Base-by-base conservation (phyloP, 1,284 basidiomycete species). In the Trichosporon sp. region DNA sequence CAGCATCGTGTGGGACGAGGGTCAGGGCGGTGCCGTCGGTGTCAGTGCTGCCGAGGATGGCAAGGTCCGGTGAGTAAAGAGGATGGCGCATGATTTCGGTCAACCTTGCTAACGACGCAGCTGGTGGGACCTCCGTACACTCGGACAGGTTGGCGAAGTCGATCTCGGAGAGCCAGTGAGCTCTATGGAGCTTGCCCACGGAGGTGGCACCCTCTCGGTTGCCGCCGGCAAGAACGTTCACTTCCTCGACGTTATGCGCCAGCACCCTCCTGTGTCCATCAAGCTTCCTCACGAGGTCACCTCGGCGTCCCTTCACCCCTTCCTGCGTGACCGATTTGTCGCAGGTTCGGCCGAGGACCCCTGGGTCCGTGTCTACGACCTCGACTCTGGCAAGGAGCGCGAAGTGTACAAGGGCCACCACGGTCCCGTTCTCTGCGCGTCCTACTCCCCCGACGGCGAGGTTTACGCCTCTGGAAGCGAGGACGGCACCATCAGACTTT, bases 351-450 rank as follows among this genome's bases (percentile, higher is more conserved):
- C 85, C 46, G 86, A 84, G 11, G 96, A 99, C 79, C 94, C 96
- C 69, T 99, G 96, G 96, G 94, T 99, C 23, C 84, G 95, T 46
- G 87, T 98, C 33, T 95, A 97, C 76, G 90, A 91, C 46, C 88
- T 93, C 73, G 78, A 82, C 37, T 86, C 89, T n/a, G 95, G 92
- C 1, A 86, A 88, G 75, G 93, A 97, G 82, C 82, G 86, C 67
- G 95, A 98, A 66, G 86, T 97, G 62, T 85, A 95, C 71, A 98
- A 98, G 80, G 95, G 95, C 6, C 96, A 99, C 77, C 95, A 99
- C 77, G 95, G 95, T 14, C 95, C 95, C 13, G 95, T 96, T 11
- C 92, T 96, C 73, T 92, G 90, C 65, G 90, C 96, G 44, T 89
- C 90, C 70, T 99, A 90, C 81, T 91, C 89, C 75, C 96, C 95